These are phyloP conservation scores for Coemansia sp. DNA, from an alignment of 192 early-diverging fungal genomes.

Conservation along the genomic window DNA sequence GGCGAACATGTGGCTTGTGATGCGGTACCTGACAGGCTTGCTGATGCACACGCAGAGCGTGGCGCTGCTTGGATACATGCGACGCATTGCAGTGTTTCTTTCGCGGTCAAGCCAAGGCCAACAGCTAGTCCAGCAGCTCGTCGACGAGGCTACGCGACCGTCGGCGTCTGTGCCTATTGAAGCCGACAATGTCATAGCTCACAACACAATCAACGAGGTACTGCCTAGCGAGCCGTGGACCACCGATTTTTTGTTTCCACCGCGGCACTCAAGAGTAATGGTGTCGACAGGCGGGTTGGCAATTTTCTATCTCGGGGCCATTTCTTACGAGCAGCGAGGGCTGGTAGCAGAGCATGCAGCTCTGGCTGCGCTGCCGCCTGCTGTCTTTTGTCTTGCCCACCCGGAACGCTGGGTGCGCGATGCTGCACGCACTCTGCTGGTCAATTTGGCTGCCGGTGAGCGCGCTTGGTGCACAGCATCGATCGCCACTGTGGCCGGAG, in stretches of 20 bases:
- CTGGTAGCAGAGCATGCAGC: slow-evolving; percentile 13
- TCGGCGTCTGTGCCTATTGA: slow-evolving; percentile 18
- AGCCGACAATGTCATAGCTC: background rate
- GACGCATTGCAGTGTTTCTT: slow-evolving; percentile 43
- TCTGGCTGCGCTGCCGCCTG: slow-evolving; percentile 24
- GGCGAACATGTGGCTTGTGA: slow-evolving; percentile 28
- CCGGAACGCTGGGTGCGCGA: slow-evolving; percentile 42
- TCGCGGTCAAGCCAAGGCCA: slow-evolving; percentile 36
- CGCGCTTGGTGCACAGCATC: slow-evolving; percentile 14
- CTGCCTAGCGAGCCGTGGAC: slow-evolving; percentile 28
- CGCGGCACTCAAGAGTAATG: background rate
- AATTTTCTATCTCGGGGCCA: slow-evolving; percentile 36
- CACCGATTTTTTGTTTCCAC: slow-evolving; percentile 14
- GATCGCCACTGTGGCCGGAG: background rate
- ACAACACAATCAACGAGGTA: slow-evolving; percentile 6
- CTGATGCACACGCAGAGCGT: slow-evolving; percentile 20
- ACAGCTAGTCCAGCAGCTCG: slow-evolving; percentile 18
- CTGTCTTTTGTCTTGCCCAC: slow-evolving; percentile 33
- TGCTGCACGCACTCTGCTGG: slow-evolving; percentile 36
- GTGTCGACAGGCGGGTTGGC: slow-evolving; percentile 32
- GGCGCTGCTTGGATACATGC: slow-evolving; percentile 20
- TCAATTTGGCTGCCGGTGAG: slow-evolving; percentile 35
- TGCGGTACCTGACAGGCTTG: slow-evolving; percentile 28
- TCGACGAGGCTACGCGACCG: slow-evolving; percentile 20
- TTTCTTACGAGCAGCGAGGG: slow-evolving; percentile 34